Evolutionary conservation across 495 filamentous ascomycete species (phyloP), one percentile per base, ranked within the genome.

Genomic region (Penicillium angulare): DNA sequence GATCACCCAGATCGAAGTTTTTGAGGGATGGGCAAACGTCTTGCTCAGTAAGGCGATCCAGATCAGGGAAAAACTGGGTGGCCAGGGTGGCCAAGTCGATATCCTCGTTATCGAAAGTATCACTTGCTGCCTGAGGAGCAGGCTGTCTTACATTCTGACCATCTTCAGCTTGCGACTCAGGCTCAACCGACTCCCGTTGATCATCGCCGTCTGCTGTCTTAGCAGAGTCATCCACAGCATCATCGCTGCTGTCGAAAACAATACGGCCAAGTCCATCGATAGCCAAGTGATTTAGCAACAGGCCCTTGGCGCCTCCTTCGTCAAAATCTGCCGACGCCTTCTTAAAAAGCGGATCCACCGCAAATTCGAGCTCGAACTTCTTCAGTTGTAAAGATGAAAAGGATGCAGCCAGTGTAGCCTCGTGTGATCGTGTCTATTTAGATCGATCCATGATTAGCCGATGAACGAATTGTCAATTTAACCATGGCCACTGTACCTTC

Each of bases 301-400:
- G 77, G 3, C 93, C 93, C 71, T 97, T 99, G 15, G 95, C 95
- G 43, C 93, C 93, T 20, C 93, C 93, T 73, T 99, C 93, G 61
- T 99, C 93, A 61, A 97, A 97, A 66, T 99, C 93, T 18, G 93
- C 93, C 3, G 92, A 92, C 0, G 91, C 95, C 60, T 99, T 99
- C 65, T 97, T 97, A 80, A 97, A 99, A 7, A 99, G 73, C 3
- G 93, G 93, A 59, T 99, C 93, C 20, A 99, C 93, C 1, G 90
- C 86, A 54, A 99, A 96, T 61, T 99, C 93, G 26, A 97, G 81
- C 55, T 99, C 93, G 54, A 97, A 89, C 62, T 97, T 97, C 66
- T 99, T 97, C 40, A 97, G 77, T 67, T 95, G 90, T 45, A 99
- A 64, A 2, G 90, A 84, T 16, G 87, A 79, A 64, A 97, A 97